Base-by-base conservation (phyloP, 2,329 filamentous ascomycete species). In the Apiospora phragmitis region DNA sequence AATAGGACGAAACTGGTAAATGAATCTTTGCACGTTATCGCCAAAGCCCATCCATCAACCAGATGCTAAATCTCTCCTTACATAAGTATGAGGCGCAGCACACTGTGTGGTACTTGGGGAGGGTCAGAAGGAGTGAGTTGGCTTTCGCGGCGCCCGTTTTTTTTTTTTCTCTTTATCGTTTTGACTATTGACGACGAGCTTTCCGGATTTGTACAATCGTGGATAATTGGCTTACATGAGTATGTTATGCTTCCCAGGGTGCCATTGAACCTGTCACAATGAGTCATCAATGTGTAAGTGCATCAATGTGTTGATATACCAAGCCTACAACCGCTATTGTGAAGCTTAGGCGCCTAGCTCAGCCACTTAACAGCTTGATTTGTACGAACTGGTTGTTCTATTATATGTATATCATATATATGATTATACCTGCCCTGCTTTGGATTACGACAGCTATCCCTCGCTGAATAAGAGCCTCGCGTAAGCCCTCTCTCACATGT, bases 1-100 rank as follows among this genome's bases (percentile, higher is more conserved):
- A 18, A 38, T 8, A 62, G 55, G 18, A 21, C 35, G 55, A 62
- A 38, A 32, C 55, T 62, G 55, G 55, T 62, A 62, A 62, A 38
- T 62, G 32, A 62, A 62, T 38, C 8, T 62, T 62, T 62, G 55
- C 32, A 38, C 55, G 29, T 62, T 62, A 59, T 59, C 51, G 51
- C 43, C 43, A 47, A 47, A 47, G 43, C 21, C 38, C 14, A 41
- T 41, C 29, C 29, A 4, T 35, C 29, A 18, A 59, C 51, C 18
- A 38, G 49, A 55, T 38, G 7, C 32, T 24, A 38, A 62, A 6
- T 38, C 21, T 38, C 21, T 38, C 55, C 32, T 38, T 62, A 21
- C 4, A n/a, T n/a, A n/a, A n/a, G n/a, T n/a, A n/a, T n/a, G 51
- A 59, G 29, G 51, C 29, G 49, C 26, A 55, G 49, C 29, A 59